Conservation (phyloP, 306 rosid genomes). For the Gastrolobium bilobum region DNA sequence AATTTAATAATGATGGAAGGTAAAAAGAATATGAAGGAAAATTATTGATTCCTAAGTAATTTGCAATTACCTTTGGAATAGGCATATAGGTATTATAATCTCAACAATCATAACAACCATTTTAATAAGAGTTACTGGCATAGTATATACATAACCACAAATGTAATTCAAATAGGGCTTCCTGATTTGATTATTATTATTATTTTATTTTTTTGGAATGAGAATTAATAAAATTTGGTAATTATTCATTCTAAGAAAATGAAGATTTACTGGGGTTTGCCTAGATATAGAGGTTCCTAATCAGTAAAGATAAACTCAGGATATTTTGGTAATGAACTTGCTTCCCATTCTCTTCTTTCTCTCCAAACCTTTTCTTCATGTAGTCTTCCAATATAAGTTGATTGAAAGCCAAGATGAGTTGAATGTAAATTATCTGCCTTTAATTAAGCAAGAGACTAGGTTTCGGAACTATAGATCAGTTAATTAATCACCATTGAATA, state of each 20-base stretch:
- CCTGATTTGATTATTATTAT: background rate
- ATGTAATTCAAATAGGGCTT: background rate
- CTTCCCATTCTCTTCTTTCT: constrained; percentile 33
- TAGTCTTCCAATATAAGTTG: background rate
- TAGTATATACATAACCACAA: background rate
- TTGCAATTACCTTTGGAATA: background rate
- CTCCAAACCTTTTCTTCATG: background rate
- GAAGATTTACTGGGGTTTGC: background rate
- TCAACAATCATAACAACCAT: constrained; percentile 10
- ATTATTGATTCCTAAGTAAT: background rate
- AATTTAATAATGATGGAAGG: background rate
- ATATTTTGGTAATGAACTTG: background rate
- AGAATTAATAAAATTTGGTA: background rate
- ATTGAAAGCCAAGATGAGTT: constrained; percentile 1
- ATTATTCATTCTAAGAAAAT: background rate
- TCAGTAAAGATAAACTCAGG: background rate
- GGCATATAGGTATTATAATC: background rate
- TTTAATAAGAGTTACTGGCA: background rate
- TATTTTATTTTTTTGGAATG: background rate
- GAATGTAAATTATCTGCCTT: background rate
- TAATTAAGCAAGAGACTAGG: background rate
- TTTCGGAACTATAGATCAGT: constrained; percentile 6
- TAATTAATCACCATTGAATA: constrained; percentile 24
- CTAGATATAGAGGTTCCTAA: background rate
- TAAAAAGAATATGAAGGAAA: constrained; percentile 1